Evolutionary conservation across 805 yeast genomes (phyloP).

Genomic region (Yarrowia sp.): DNA sequence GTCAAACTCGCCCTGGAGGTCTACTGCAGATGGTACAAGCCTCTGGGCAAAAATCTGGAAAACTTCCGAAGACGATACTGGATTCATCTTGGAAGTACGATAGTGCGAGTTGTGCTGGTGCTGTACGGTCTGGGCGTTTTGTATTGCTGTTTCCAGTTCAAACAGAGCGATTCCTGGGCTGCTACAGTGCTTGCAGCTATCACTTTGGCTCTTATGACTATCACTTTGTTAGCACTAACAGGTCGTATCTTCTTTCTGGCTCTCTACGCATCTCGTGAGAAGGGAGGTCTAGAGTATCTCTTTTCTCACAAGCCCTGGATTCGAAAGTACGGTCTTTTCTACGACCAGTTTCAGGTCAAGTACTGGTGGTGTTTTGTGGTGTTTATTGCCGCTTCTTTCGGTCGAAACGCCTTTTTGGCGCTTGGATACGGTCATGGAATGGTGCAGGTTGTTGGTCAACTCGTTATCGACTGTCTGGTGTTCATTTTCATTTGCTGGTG

Average conservation of each 20-base stretch:
- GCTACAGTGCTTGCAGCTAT: conserved; percentile 37
- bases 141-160: conserved; percentile 38
- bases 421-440: conserved; percentile 39
- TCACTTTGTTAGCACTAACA: conserved; percentile 33
- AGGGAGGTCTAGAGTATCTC: conserved; percentile 33
- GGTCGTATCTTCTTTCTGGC: conserved; percentile 36
- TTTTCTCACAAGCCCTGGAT: conserved; percentile 39
- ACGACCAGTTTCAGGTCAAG: conserved; percentile 37
- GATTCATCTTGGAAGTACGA: conserved; percentile 32
- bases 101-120: conserved; percentile 36
- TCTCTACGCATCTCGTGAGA: conserved; percentile 32
- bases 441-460: conserved; percentile 39
- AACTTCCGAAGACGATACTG: conserved; percentile 35
- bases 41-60: conserved; percentile 27
- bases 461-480: conserved; percentile 36
- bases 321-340: conserved; percentile 38
- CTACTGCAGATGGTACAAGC: conserved; percentile 23
- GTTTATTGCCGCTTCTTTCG: conserved; percentile 33
- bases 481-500: conserved; percentile 30
- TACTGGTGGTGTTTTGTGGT: conserved; percentile 41
- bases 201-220: conserved; percentile 35
- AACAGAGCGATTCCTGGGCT: conserved; percentile 39
- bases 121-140: conserved; percentile 41
- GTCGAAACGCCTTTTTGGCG: conserved; percentile 39
- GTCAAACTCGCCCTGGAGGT: conserved; percentile 36